Base-by-base conservation (phyloP, 805 yeast genomes). In the Saturnispora galanensis region DNA sequence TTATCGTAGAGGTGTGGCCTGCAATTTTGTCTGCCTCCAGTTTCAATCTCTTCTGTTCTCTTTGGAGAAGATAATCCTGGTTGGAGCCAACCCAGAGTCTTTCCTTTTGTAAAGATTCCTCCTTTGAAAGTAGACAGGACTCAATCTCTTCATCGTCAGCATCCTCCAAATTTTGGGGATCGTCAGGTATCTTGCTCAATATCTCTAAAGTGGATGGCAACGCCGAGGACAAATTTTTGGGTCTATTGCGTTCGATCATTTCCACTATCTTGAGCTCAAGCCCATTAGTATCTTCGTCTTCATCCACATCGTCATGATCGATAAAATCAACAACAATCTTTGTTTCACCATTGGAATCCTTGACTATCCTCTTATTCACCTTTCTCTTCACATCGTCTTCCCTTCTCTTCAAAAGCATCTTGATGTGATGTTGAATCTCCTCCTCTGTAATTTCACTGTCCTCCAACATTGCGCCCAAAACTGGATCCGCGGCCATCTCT, bases 81-180 rank as follows among this genome's bases (percentile, higher is more conserved):
- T 94, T 89, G 34, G 86, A 70, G 2, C 93, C 89, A 44, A 84
- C 79, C 97, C 98, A 93, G 3, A 89, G 76, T 48, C 83, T 71
- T 52, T 87, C 89, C 60, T 90, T 93, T 50, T 81, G 59, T 46
- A 66, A 71, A 10, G 80, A 71, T 50, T 89, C 96, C 41, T 81
- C 87, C 44, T 73, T 79, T 2, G 75, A 71, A 39, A 93, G 67
- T 36, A 85, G 56, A 31, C 79, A 70, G 0, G 67, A 64, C 4
- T 76, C 77, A 10, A 86, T 68, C 52, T 87, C 96, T 11, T 79
- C 90, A 57, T 88, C 97, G 52, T 85, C 94, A 4, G 48, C 37
- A 16, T 45, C 48, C 54, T 87, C 95, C 8, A 79, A 78, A 38
- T 82, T 68, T 41, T 77, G 68, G 2, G 74, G 81, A 39, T 76